Percentiles rank a stretch among this genome's conserved stretches.
Conservation (phyloP, 2,329 filamentous ascomycete species). For the Aspergillus ochraceus region DNA sequence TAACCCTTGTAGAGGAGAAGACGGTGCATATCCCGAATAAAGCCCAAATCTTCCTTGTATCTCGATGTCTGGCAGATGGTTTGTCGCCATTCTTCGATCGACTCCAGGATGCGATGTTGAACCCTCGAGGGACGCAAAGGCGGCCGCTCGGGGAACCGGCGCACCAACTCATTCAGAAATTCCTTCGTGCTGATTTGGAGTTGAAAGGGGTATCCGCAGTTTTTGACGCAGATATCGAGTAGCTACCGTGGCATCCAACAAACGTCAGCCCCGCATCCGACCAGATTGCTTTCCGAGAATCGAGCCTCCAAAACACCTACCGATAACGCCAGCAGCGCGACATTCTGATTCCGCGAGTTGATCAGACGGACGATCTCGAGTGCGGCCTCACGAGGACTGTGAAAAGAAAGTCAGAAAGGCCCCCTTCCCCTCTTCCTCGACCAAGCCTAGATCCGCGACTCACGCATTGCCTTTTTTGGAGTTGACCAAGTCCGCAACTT, state of each 20-base stretch:
- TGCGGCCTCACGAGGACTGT: constrained; percentile 83
- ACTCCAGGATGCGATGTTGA: constrained; percentile 88
- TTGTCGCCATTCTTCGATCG: constrained; percentile 96
- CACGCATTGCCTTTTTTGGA: constrained; percentile 90
- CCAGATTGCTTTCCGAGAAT: constrained; percentile 5
- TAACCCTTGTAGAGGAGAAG: constrained; percentile 96
- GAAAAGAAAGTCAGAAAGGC: constrained; percentile 25
- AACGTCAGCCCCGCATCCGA: constrained; percentile 17
- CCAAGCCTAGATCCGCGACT: constrained; percentile 27
- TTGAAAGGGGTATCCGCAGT: constrained; percentile 98
- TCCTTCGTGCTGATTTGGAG: constrained; percentile 98
- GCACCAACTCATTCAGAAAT: constrained; percentile 96
- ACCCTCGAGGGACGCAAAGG: constrained; percentile 82
- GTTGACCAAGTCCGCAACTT: constrained; percentile 96
- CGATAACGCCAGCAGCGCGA: constrained; percentile 81
- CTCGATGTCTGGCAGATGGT: constrained; percentile 98
- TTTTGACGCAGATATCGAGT: constrained; percentile 98
- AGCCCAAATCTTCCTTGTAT: constrained; percentile 95
- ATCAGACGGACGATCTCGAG: constrained; percentile 89
- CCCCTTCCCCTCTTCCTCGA: background rate
- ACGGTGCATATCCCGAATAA: constrained; percentile 96
- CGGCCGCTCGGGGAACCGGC: constrained; percentile 90
- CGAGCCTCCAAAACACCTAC: constrained; percentile 42
- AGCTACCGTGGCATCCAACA: constrained; percentile 50
- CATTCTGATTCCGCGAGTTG: constrained; percentile 96